Base-by-base conservation (phyloP, 2,329 filamentous ascomycete species). In the Chaetomium olivaceum region DNA sequence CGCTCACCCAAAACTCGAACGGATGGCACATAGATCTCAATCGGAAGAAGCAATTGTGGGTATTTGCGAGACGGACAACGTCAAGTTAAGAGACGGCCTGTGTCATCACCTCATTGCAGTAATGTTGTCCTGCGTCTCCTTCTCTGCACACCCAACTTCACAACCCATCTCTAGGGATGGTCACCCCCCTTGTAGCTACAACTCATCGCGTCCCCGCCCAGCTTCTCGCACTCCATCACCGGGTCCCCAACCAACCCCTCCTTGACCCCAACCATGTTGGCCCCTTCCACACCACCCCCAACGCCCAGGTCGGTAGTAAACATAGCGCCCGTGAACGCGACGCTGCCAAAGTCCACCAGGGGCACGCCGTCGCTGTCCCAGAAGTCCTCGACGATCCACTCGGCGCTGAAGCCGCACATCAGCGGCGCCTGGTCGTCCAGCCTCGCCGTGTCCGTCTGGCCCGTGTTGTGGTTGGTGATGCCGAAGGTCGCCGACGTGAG, bases 311-410 rank as follows among this genome's bases (percentile, higher is more conserved):
- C 59, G 7, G 59, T 62, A 3, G 19, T 27, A 6, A 50, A 65
- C 36, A 25, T 43, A 29, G 63, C 25, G 5, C 14, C 25, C 1
- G n/a, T 36, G 16, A 65, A 61, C 7, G 23, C 6, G 23, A 65
- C 29, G n/a, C 27, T 54, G 4, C 55, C 63, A 48, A 65, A 65
- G 5, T 65, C 59, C 4, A 33, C 59, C 54, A 65, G 50, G 46
- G 63, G 63, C 48, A 62, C 59, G 4, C 59, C 59, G 29, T 59
- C 48, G 11, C 27, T 51, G 31, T 14, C 51, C 55, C 25, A 59
- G 36, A 59, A 65, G 59, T 65, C 63, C 63, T 62, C 59, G 55
- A 65, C 54, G 11, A 65, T 59, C 59, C 59, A 62, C 59, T 65
- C 63, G 46, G 59, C 50, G 46, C 12, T 59, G 55, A 59, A 55